Evolutionary conservation across 2,329 filamentous ascomycete genomes (phyloP).

Genomic region (Tympanopsis confertula): DNA sequence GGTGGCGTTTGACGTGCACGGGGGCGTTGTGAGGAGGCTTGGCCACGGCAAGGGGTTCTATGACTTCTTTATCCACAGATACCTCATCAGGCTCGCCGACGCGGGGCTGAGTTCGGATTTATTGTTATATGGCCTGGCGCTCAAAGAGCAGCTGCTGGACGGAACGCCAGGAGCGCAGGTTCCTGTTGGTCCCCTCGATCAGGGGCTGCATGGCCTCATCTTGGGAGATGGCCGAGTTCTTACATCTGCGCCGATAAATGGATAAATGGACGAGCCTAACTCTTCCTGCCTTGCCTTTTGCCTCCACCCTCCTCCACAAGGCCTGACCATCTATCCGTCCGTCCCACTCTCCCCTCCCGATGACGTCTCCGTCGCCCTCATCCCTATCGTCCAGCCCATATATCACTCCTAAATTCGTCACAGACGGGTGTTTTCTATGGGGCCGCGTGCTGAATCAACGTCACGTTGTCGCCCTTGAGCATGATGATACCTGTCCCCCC

Average conservation of each 20-base stretch:
- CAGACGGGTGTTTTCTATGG: too few relatives aligned
- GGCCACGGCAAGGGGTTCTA: constrained; percentile 97
- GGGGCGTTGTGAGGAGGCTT: constrained; percentile 55
- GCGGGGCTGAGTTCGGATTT: constrained; percentile 23
- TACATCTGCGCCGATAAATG: constrained; percentile 16
- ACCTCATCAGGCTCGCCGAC: constrained; percentile 33
- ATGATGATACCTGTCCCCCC: constrained; percentile 46
- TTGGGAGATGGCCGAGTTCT: constrained; percentile 57
- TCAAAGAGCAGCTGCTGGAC: constrained; percentile 72
- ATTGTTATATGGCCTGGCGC: constrained; percentile 63
- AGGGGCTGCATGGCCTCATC: constrained; percentile 66
- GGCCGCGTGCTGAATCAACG: constrained; percentile 43
- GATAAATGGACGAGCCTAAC: background rate
- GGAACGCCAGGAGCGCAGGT: constrained; percentile 47
- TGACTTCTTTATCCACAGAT: constrained; percentile 79
- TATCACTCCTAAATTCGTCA: too few relatives aligned
- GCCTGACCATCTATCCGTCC: too few relatives aligned
- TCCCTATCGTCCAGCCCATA: too few relatives aligned
- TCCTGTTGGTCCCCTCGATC: constrained; percentile 67
- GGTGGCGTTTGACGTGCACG: constrained; percentile 71
- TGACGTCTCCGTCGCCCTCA: too few relatives aligned
- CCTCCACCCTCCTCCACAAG: too few relatives aligned
- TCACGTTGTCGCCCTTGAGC: constrained; percentile 58
- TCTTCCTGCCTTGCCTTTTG: too few relatives aligned
- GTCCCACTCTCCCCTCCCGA: too few relatives aligned